phyloP scores from a whole-genome alignment of 345 rosid genomes.

The Aquilaria sinensis region DNA sequence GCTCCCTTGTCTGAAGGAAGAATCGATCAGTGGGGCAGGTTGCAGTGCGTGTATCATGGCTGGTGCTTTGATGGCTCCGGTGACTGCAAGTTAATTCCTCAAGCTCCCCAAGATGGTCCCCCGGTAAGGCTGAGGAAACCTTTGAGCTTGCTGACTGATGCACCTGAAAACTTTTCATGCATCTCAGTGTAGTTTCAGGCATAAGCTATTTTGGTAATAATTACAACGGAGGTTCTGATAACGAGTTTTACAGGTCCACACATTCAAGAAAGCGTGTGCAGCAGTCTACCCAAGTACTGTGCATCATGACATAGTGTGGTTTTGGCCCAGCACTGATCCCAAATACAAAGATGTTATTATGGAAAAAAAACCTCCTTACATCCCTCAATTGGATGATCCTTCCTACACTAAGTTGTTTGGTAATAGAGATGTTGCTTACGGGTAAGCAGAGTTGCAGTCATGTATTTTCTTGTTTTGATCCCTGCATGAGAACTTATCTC shows the following conservation, averaged over 20 bases:
- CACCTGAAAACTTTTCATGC: too few relatives aligned
- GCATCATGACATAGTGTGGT: conserved; percentile 82
- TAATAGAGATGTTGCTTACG: conserved; percentile 77
- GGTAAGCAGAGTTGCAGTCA: conserved; percentile 32
- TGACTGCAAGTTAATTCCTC: conserved; percentile 69
- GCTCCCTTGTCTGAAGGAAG: conserved; percentile 25
- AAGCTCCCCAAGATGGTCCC: conserved; percentile 68
- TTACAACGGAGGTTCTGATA: too few relatives aligned
- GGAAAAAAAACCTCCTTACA: conserved; percentile 64
- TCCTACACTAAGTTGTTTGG: conserved; percentile 52
- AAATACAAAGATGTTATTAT: conserved; percentile 50
- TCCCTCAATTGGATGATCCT: conserved; percentile 76
- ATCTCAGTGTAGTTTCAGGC: too few relatives aligned
- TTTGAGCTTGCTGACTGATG: background rate
- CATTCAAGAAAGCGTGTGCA: conserved; percentile 73
- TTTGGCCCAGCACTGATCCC: conserved; percentile 89
- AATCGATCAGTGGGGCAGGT: conserved; percentile 30
- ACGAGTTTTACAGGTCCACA: conserved; percentile 42
- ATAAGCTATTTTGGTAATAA: too few relatives aligned
- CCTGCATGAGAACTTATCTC: background rate
- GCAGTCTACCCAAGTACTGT: conserved; percentile 66
- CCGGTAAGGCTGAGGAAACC: conserved; percentile 29
- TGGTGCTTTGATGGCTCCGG: conserved; percentile 86
- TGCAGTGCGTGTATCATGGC: conserved; percentile 81
- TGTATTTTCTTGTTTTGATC: background rate